Conservation (phyloP, 2,329 filamentous ascomycete species). For the Verticillium longisporum region DNA sequence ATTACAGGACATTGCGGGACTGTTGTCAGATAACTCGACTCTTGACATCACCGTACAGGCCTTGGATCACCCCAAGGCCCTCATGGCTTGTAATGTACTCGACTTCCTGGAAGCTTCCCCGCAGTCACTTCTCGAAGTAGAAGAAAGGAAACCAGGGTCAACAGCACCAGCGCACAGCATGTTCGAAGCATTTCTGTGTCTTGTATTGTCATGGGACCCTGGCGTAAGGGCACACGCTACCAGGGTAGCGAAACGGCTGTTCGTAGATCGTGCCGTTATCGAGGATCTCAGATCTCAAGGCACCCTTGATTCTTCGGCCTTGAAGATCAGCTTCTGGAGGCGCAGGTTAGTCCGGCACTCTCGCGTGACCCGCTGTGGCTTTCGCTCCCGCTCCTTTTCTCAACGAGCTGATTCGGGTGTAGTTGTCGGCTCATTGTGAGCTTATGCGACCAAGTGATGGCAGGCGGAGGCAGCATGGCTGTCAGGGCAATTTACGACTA, state of each 20-base stretch:
- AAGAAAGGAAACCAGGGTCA: background rate
- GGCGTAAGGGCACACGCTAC: constrained; percentile 41
- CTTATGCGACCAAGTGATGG: constrained; percentile 41
- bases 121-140: constrained; percentile 31
- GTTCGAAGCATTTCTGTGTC: constrained; percentile 46
- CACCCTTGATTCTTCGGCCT: constrained; percentile 26
- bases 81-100: constrained; percentile 45
- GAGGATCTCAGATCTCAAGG: constrained; percentile 26
- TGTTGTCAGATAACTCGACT: constrained; percentile 25
- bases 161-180: constrained; percentile 25
- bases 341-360: constrained; percentile 34
- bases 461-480: constrained; percentile 33
- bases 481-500: constrained; percentile 47
- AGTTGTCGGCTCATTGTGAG: constrained; percentile 35
- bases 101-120: constrained; percentile 49
- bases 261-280: constrained; percentile 29
- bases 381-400: background rate
- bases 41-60: constrained; percentile 27
- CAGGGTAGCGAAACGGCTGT: constrained; percentile 40
- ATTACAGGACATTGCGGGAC: constrained; percentile 28
- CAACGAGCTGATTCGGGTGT: constrained; percentile 11
- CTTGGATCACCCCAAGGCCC: constrained; percentile 29
- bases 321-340: constrained; percentile 43
- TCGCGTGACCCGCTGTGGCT: no score
- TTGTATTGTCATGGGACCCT: constrained; percentile 44